Base-by-base conservation (phyloP, 768 basidiomycete species). In the Holtermanniella nyarrowii region DNA sequence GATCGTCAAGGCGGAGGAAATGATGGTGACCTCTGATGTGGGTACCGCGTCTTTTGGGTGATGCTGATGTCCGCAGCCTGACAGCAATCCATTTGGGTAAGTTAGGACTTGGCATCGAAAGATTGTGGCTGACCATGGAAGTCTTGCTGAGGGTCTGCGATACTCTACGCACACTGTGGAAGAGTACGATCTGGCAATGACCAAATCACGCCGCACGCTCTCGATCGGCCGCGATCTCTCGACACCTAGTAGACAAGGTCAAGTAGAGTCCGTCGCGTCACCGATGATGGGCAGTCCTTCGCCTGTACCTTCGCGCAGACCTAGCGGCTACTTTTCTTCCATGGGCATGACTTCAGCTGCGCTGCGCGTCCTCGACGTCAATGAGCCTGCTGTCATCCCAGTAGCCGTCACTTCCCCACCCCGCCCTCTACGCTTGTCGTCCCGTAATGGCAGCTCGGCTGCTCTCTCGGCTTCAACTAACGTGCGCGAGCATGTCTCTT, bases 131-230 rank as follows among this genome's bases (percentile, higher is more conserved):
- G 14, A 26, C 11, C 14, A 13, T 21, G 16, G n/a, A 13, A 48
- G 69, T 23, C 59, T 71, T 7, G 67, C 69, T 3, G 67, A 67
- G 31, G 69, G 69, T 0, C 46, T 71, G 21, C 56, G 62, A 7
- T 71, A 63, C 50, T 67, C 59, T 48, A 61, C 60, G 18, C 64
- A 68, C 22, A 55, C 60, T 23, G 68, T 70, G 5, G 66, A 70
- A 44, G 60, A 61, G 25, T 68, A 62, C 47, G 59, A 58, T 18
- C 63, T 66, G 0, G 26, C 53, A 14, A 39, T 54, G 10, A 16
- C 16, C 31, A 37, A 1, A 22, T 49, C 16, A 54, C 51, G 42
- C 49, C 46, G 13, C 57, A 5, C 48, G 58, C 20, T 43, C 61
- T 13, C 49, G 59, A 23, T 59, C 63, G 5, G 54, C 55, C 4